These are phyloP conservation scores for Boechera divaricarpa DNA, from an alignment of 345 rosid genomes.

Conservation along the genomic window DNA sequence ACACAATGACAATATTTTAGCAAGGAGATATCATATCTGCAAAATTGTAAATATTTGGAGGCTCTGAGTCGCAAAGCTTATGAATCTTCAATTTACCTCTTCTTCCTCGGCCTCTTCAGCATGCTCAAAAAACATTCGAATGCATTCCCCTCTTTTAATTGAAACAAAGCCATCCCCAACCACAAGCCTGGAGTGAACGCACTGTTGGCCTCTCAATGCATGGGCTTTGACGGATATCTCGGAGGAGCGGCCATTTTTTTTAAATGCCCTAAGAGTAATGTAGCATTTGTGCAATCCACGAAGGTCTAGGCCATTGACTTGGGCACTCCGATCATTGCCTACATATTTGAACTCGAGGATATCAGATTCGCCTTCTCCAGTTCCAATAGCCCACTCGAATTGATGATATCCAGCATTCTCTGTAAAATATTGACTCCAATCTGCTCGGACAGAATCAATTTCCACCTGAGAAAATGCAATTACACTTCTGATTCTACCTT, in stretches of 20 bases:
- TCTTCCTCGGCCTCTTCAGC: constrained; percentile 99
- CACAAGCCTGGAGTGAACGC: constrained; percentile 89
- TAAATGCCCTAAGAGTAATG: constrained; percentile 87
- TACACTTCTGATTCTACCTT: constrained; percentile 17
- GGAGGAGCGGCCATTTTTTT: constrained; percentile 76
- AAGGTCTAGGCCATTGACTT: constrained; percentile 74
- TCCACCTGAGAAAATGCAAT: constrained; percentile 65
- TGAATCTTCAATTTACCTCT: constrained; percentile 63
- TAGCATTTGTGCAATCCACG: constrained; percentile 67
- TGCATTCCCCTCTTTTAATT: constrained; percentile 83
- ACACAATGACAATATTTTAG: constrained; percentile 12
- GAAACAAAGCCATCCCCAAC: constrained; percentile 94
- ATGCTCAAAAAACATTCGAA: constrained; percentile 86
- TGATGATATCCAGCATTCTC: constrained; percentile 82
- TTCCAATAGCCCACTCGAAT: constrained; percentile 98
- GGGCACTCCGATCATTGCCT: constrained; percentile 70
- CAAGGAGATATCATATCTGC: constrained; percentile 20
- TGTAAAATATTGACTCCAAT: constrained; percentile 79
- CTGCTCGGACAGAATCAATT: constrained; percentile 73
- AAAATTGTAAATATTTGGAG: background rate
- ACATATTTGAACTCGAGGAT: constrained; percentile 83
- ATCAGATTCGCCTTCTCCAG: constrained; percentile 87
- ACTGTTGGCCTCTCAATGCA: constrained; percentile 77
- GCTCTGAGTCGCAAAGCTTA: constrained; percentile 26
- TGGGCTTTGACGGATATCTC: constrained; percentile 93